Base-by-base conservation (phyloP, 2,329 filamentous ascomycete species). In the Aspergillus ochraceus region DNA sequence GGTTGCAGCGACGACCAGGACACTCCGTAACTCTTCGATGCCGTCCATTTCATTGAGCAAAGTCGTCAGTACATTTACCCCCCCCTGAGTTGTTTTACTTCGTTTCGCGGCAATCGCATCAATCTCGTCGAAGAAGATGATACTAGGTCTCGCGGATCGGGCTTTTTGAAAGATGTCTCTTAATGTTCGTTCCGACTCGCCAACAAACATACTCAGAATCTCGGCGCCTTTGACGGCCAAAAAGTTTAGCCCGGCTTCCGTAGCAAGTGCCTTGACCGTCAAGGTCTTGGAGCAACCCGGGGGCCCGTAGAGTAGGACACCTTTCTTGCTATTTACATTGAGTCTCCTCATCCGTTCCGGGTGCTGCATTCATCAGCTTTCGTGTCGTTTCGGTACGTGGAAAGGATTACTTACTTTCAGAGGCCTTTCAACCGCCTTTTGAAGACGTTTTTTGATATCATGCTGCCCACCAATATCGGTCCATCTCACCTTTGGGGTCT, bases 111-210 rank as follows among this genome's bases (percentile, higher is more conserved):
- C 90, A 63, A 98, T 94, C 4, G 91, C 88, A 77, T 98, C 93
- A 68, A 98, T 95, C 75, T 98, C 93, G 73, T 98, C 93, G 66
- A 97, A 97, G 82, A 97, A 98, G 68, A 98, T 92, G 76, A 97
- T 94, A 72, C 90, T 92, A 0, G 94, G 94, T 54, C 88, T 88
- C 9, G 92, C 93, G n/a, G 89, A 88, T 47, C 90, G 84, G 1
- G 94, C 94, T 67, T 93, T 90, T 55, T 88, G 85, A 73, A 98
- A 97, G 1, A 97, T 86, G 57, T 92, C 90, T 42, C 94, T 87
- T 47, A 97, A 85, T 8, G 90, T 88, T 11, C 92, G 87, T 77
- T 98, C 94, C 2, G 92, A 94, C 75, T 98, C 94, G 62, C 94
- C 94, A 19, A 98, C 93, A 76, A 97, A 98, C 91, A 96, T 97